Conservation (phyloP, 192 early-diverging fungal species). For the Coemansia sp. region DNA sequence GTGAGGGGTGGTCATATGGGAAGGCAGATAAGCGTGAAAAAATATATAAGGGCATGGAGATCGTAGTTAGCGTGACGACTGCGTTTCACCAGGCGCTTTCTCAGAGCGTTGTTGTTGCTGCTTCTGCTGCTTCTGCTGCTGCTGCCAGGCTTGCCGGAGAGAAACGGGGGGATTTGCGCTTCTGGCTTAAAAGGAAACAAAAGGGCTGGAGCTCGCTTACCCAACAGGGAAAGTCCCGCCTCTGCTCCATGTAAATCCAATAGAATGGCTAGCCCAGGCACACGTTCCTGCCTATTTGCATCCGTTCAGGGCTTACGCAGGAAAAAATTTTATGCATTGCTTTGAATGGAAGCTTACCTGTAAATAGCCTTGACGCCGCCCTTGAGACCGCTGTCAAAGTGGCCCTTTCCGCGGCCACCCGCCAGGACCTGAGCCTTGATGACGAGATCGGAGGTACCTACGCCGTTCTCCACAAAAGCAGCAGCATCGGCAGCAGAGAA, state of each 20-base stretch:
- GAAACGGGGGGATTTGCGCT: background rate
- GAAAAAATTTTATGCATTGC: background rate
- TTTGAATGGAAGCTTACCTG: constrained; percentile 60
- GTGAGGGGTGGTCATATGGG: background rate
- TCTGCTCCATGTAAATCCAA: constrained; percentile 13
- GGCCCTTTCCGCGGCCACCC: constrained; percentile 98
- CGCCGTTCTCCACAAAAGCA: no score
- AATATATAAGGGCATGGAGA: constrained; percentile 1
- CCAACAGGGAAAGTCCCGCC: constrained; percentile 8
- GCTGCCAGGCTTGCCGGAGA: background rate
- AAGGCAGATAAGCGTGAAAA: background rate
- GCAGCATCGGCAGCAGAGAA: no score
- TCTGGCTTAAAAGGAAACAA: constrained; percentile 1
- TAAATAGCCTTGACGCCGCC: constrained; percentile 93
- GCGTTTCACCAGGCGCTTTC: no score
- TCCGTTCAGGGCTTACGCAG: background rate
- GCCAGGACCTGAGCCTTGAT: constrained; percentile 92
- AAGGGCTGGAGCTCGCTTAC: background rate
- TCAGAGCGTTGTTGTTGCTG: no score
- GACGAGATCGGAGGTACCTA: constrained; percentile 66
- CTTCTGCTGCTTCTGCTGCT: background rate
- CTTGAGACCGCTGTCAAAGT: constrained; percentile 92
- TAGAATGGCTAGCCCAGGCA: background rate
- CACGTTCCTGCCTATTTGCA: background rate
- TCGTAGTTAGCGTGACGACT: background rate